These are phyloP conservation scores for Scleromitrula shiraiana DNA, from an alignment of 2,329 filamentous ascomycete genomes.

Conservation along the genomic window DNA sequence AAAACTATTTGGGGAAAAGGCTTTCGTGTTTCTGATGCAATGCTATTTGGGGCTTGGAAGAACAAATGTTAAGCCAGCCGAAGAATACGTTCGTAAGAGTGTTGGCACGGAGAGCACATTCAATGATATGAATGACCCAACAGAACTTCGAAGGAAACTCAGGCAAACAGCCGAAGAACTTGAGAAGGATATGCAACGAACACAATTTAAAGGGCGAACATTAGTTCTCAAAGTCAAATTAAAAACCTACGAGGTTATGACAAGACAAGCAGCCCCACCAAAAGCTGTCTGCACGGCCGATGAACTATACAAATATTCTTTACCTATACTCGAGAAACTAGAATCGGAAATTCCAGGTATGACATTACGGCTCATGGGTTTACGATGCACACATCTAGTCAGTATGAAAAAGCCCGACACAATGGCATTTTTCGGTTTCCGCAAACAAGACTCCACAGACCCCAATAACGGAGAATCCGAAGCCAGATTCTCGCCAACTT, in stretches of 20 bases:
- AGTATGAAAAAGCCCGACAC: conserved; percentile 76
- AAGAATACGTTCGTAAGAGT: conserved; percentile 86
- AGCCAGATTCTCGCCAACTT: conserved; percentile 11
- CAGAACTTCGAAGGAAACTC: conserved; percentile 67
- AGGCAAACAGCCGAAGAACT: conserved; percentile 75
- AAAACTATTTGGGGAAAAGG: conserved; percentile 83
- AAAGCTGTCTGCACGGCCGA: conserved; percentile 65
- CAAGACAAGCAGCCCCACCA: conserved; percentile 68
- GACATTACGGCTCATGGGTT: conserved; percentile 76
- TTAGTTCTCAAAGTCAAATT: conserved; percentile 88
- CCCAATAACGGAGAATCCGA: conserved; percentile 9
- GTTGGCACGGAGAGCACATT: conserved; percentile 94
- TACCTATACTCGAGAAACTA: conserved; percentile 78
- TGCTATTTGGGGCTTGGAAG: conserved; percentile 81
- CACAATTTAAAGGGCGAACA: conserved; percentile 82
- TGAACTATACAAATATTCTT: conserved; percentile 72
- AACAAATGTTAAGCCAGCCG: conserved; percentile 76
- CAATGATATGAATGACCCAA: conserved; percentile 62
- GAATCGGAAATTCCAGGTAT: conserved; percentile 75
- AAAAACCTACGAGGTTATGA: conserved; percentile 87
- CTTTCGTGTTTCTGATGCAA: conserved; percentile 75
- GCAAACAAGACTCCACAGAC: conserved; percentile 26
- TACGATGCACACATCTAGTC: conserved; percentile 80
- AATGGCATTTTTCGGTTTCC: conserved; percentile 70
- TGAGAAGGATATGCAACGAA: conserved; percentile 73